A percentile compares a stretch with the other conserved stretches of the same genome.
These are phyloP conservation scores for Hevea brasiliensis DNA, from an alignment of 345 rosid genomes.

Conservation along the genomic window DNA sequence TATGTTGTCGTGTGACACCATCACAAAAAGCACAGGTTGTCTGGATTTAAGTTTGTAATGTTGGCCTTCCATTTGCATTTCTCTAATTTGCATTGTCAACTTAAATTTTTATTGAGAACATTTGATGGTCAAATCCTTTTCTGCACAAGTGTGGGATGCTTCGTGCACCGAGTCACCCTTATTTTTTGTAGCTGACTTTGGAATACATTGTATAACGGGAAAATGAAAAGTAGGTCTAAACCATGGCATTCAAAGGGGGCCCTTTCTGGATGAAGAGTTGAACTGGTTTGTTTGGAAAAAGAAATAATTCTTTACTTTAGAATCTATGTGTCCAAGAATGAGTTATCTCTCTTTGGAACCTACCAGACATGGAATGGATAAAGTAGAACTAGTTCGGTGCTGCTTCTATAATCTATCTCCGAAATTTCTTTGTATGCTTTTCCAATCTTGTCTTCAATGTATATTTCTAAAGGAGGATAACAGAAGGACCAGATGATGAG, in stretches of 20 bases:
- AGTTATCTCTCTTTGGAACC: not conserved
- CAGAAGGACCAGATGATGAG: not conserved
- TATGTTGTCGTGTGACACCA: conserved; percentile 97
- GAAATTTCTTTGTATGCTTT: conserved; percentile 1
- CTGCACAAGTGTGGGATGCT: no score
- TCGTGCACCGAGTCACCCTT: no score
- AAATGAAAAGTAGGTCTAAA: not conserved
- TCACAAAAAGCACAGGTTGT: conserved; percentile 97
- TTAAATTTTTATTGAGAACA: not conserved
- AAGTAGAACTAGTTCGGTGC: not conserved
- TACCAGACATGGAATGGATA: not conserved
- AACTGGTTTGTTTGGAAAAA: not conserved
- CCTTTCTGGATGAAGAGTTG: not conserved
- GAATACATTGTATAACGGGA: no score
- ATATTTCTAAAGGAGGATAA: not conserved
- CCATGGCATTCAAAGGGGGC: not conserved
- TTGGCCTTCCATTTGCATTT: not conserved
- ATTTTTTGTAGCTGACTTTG: not conserved
- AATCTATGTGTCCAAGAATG: not conserved
- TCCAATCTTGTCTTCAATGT: not conserved
- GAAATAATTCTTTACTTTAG: not conserved
- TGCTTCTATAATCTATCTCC: not conserved
- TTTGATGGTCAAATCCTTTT: not conserved
- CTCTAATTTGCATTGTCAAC: not conserved
- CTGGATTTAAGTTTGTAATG: conserved; percentile 10